Base-by-base conservation (phyloP, 805 yeast species). In the Cyberlindnera sargentensis region DNA sequence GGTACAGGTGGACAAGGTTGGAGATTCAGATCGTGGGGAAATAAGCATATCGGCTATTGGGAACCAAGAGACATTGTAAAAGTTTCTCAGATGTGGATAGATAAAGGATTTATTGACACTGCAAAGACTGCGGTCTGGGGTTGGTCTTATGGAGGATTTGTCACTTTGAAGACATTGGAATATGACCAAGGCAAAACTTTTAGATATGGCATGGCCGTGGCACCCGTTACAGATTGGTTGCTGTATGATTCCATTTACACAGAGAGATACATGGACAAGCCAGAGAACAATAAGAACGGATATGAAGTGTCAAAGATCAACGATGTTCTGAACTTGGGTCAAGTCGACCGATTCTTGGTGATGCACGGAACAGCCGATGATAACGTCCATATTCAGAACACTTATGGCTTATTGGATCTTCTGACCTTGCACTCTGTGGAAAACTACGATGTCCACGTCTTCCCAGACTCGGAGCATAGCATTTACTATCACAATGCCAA, bases 331-430 rank as follows among this genome's bases (percentile, higher is more conserved):
- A 73, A 71, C 6, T 72, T 93, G 52, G 76, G 72, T 15, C 59
- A 67, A 34, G 73, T 69, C 4, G 70, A 73, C 37, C 71, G 98
- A 54, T 89, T 93, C 58, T 64, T 93, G 47, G 62, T 93, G 29
- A 88, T 91, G 95, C 99, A 93, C 58, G 99, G 99, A 2, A 82
- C 97, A 0, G 96, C 96, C 4, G 99, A 93, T 65, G 99, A 93
- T 62, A 93, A 93, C 57, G 99, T 93, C 37, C 99, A 93, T 64
- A 76, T 91, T 60, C 99, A 93, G 61, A 88, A 93, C 67, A 78
- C 93, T 33, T 71, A 88, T 49, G 78, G 81, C 52, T 66, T 93
- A 34, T 57, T 93, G 38, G 98, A 93, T 63, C 64, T 74, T 47
- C 69, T 91, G 46, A 85, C 89, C 55, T 52, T 81, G 45, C 72